Percentiles rank a stretch among this genome's conserved stretches.
Evolutionary conservation across 1,139 yeast genomes (phyloP).

Genomic region (Yamadazyma trypodendri): DNA sequence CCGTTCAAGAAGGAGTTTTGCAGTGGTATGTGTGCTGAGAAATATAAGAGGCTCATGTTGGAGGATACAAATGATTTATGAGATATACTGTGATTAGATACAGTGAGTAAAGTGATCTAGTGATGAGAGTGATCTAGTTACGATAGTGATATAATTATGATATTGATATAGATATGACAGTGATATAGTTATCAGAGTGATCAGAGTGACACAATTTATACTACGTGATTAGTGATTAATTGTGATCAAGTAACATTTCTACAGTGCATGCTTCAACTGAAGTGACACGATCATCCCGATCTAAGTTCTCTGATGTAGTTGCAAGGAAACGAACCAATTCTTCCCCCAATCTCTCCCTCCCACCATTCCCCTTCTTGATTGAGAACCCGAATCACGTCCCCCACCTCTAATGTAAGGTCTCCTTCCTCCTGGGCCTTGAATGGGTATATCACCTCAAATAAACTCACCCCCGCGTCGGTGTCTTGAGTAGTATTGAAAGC

Average conservation of each 20-base stretch:
- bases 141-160: too few relatives aligned
- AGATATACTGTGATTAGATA: too few relatives aligned
- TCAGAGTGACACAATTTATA: too few relatives aligned
- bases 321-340: conserved; percentile 53
- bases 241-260: too few relatives aligned
- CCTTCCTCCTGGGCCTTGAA: conserved; percentile 34
- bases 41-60: conserved; percentile 20
- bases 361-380: conserved; percentile 55
- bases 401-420: conserved; percentile 50
- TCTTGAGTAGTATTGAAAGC: background rate
- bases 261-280: background rate
- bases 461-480: background rate
- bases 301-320: conserved; percentile 40
- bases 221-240: too few relatives aligned
- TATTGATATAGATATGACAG: too few relatives aligned
- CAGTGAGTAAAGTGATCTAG: too few relatives aligned
- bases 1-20: conserved; percentile 44
- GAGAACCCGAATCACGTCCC: conserved; percentile 48
- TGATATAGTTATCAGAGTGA: too few relatives aligned
- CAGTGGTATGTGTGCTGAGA: conserved; percentile 34
- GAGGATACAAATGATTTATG: conserved; percentile 8
- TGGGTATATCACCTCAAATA: conserved; percentile 26
- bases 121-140: too few relatives aligned
- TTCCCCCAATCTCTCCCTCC: conserved; percentile 53
- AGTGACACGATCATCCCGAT: background rate